A percentile compares a stretch with the other conserved stretches of the same genome.
These are phyloP conservation scores for Capronia americana DNA, from an alignment of 2,329 filamentous ascomycete genomes.

Conservation along the genomic window DNA sequence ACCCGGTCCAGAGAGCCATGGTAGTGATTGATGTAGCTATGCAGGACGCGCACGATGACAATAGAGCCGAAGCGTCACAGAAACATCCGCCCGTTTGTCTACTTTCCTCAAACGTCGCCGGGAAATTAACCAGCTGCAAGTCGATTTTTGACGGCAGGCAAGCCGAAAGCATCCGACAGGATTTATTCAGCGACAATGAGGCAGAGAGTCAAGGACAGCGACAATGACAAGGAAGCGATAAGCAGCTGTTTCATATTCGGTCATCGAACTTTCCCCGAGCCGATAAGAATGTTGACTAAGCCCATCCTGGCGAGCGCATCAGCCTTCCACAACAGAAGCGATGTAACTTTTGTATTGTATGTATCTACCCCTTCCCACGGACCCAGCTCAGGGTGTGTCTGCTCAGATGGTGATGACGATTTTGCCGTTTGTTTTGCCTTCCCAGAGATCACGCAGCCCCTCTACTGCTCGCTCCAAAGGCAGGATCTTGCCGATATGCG, in stretches of 20 bases:
- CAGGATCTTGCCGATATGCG: constrained; percentile 31
- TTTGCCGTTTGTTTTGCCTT: constrained; percentile 30
- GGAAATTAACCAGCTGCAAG: neutral
- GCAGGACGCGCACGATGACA: neutral
- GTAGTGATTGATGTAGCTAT: neutral
- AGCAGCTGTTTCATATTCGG: neutral
- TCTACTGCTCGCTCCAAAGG: constrained; percentile 25
- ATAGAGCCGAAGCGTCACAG: neutral
- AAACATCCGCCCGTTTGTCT: neutral
- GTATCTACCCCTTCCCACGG: neutral
- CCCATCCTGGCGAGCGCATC: neutral
- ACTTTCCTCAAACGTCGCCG: neutral
- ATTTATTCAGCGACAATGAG: neutral
- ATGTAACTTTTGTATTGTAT: neutral
- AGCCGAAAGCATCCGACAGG: neutral
- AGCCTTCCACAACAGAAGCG: neutral
- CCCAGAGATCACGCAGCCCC: constrained; percentile 29
- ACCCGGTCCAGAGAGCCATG: constrained; percentile 35
- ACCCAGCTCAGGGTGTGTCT: neutral
- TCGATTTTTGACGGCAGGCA: neutral
- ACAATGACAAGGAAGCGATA: constrained; percentile 3
- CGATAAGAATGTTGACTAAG: neutral
- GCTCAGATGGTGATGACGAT: constrained; percentile 26
- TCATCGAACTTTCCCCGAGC: constrained; percentile 1
- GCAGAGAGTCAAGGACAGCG: neutral